Evolutionary conservation across 202 grass and related monocot species (phyloP).

Genomic region (Hordeum pubiflorum): DNA sequence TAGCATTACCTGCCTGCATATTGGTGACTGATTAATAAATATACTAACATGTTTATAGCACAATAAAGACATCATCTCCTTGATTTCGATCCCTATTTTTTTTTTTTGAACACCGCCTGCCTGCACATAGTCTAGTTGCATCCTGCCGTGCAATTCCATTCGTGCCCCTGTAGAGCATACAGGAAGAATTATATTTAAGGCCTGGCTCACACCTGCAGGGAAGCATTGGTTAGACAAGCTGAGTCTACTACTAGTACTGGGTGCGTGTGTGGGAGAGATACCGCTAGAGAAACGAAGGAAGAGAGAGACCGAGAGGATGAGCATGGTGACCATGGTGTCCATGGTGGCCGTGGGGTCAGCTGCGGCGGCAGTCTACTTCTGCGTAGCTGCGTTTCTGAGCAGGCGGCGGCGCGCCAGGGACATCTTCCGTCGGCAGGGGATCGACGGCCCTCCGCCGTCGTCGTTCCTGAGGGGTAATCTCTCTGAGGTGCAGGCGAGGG

Average conservation of each 20-base stretch:
- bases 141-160: neutral
- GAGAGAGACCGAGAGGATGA: neutral
- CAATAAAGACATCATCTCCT: too few species aligned
- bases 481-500: slow-evolving; percentile 58
- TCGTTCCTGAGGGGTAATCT: slow-evolving; percentile 65
- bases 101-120: too few species aligned
- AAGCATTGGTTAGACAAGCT: too few species aligned
- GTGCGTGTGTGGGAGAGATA: too few species aligned
- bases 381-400: neutral
- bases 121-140: neutral
- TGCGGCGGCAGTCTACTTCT: slow-evolving; percentile 10
- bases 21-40: too few species aligned
- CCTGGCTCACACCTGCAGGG: too few species aligned
- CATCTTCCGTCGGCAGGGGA: slow-evolving; percentile 55
- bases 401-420: slow-evolving; percentile 34
- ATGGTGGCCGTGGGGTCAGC: slow-evolving; percentile 17
- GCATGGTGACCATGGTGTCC: slow-evolving; percentile 13
- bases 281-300: neutral
- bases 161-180: neutral
- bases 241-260: too few species aligned
- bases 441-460: slow-evolving; percentile 64
- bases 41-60: too few species aligned
- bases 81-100: neutral
- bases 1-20: too few species aligned
- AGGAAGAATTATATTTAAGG: too few species aligned